Evolutionary conservation across 139 green algal species (phyloP), one percentile per base, ranked within the genome.

Genomic region (Chlorella ohadii): DNA sequence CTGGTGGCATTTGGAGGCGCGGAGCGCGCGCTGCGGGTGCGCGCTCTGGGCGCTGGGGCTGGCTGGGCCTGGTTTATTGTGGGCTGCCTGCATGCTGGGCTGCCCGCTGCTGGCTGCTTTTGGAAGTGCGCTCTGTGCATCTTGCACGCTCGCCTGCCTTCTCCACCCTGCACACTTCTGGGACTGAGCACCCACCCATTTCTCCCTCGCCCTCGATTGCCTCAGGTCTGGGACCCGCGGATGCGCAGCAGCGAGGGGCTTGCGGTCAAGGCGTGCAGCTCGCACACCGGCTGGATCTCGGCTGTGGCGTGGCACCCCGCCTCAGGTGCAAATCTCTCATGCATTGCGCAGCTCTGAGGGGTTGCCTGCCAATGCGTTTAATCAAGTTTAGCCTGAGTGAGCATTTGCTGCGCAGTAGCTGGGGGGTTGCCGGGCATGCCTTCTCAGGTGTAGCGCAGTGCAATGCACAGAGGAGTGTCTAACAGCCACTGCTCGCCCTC

Each of bases 1-100:
- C 51, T 95, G 27, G 86, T 97, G 13, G 95, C 93, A 1, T 95
- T 97, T 84, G 95, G 91, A 1, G 92, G 94, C 47, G 83, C 90
- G 15, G 95, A 97, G 73, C 67, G 74, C 5, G 83, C 88, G 3
- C 80, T 98, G 59, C 89, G 92, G 0, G 56, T 76, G 38, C 23
- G 68, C 36, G 19, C 4, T 27, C 9, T 13, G 13, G 20, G 27
- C 61, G 19, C 3, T 22, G 61, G 22, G 12, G 61, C 4, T 23
- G 3, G n/a, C 1, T 6, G n/a, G 64, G 64, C 7, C 64, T 68
- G 23, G 22, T 28, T 68, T 68, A 25, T 28, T 68, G 12, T n/a
- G n/a, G n/a, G n/a, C n/a, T n/a, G n/a, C n/a, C n/a, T n/a, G n/a
- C n/a, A n/a, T n/a, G n/a, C n/a, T n/a, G n/a, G n/a, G n/a, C n/a